Percentiles rank a stretch among this genome's conserved stretches.
Evolutionary conservation across 768 basidiomycete genomes (phyloP).

Genomic region (Amanita pallidorosea): DNA sequence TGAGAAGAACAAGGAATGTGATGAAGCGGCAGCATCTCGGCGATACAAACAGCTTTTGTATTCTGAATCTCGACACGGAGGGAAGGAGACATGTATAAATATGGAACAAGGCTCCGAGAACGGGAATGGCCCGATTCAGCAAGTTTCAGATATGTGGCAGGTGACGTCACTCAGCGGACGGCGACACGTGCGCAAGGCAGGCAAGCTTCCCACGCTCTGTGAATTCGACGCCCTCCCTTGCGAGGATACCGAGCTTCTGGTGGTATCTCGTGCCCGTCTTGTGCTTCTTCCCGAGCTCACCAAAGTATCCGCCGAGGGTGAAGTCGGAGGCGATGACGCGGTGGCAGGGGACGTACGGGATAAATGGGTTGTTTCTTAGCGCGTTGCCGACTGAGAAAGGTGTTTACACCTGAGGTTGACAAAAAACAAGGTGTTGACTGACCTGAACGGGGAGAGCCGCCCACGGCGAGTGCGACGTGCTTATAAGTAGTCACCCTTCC

Average conservation of each 20-base stretch:
- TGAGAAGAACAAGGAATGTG: no score
- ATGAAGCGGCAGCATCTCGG: not conserved
- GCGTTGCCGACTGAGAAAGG: slow-evolving; percentile 46
- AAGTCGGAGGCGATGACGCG: slow-evolving; percentile 53
- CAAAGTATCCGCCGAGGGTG: slow-evolving; percentile 53
- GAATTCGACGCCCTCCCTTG: slow-evolving; percentile 44
- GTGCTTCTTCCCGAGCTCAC: slow-evolving; percentile 44
- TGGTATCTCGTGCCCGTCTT: slow-evolving; percentile 30
- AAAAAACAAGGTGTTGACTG: slow-evolving; percentile 7
- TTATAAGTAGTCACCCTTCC: slow-evolving; percentile 48
- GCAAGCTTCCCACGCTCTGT: slow-evolving; percentile 31
- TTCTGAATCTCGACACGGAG: no score
- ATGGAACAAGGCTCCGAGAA: not conserved
- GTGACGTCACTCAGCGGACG: slow-evolving; percentile 11
- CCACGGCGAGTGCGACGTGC: slow-evolving; percentile 34
- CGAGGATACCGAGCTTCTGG: slow-evolving; percentile 40
- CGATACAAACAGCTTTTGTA: not conserved
- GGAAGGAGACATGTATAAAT: not conserved
- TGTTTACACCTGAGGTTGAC: not conserved
- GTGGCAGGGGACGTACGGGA: slow-evolving; percentile 57
- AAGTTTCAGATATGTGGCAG: not conserved
- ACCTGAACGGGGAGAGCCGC: slow-evolving; percentile 59
- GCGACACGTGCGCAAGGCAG: slow-evolving; percentile 3
- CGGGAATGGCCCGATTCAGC: not conserved
- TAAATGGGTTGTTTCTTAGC: slow-evolving; percentile 54